Percentiles rank a stretch among this genome's conserved stretches.
phyloP scores from a whole-genome alignment of 2,329 filamentous ascomycete genomes.

The Harringtonia lauricola region DNA sequence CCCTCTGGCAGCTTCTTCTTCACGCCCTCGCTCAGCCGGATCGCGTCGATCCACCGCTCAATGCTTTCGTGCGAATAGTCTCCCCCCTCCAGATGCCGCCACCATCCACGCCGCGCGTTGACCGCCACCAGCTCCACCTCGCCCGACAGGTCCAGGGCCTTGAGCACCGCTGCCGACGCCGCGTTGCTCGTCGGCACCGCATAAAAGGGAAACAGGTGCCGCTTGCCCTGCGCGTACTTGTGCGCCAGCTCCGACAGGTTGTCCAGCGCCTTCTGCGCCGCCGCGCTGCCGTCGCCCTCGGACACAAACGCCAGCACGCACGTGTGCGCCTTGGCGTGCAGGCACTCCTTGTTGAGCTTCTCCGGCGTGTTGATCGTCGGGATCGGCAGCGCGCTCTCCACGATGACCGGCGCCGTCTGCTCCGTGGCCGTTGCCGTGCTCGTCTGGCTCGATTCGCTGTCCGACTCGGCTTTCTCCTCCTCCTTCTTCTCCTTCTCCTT shows the following conservation, averaged over 20 bases:
- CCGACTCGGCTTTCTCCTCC: constrained; percentile 9
- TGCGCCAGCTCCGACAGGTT: constrained; percentile 63
- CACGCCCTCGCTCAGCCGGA: constrained; percentile 75
- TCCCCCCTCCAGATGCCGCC: constrained; percentile 55
- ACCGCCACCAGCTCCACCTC: constrained; percentile 66
- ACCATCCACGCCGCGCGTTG: constrained; percentile 82
- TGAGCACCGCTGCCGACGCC: constrained; percentile 42
- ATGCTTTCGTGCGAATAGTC: constrained; percentile 49
- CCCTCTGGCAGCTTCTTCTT: constrained; percentile 65
- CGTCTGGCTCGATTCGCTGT: too few relatives aligned
- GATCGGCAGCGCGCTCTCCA: constrained; percentile 51
- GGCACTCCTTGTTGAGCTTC: constrained; percentile 58
- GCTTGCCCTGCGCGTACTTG: constrained; percentile 57
- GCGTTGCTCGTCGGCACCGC: constrained; percentile 52
- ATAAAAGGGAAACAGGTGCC: constrained; percentile 74
- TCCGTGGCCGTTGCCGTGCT: constrained; percentile 16
- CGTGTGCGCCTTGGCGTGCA: constrained; percentile 65
- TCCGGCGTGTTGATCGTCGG: constrained; percentile 51
- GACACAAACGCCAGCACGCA: constrained; percentile 72
- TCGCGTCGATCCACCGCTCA: constrained; percentile 82
- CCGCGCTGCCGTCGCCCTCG: constrained; percentile 26
- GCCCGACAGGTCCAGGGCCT: constrained; percentile 48
- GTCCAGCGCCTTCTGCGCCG: constrained; percentile 39
- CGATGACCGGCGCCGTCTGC: constrained; percentile 33
- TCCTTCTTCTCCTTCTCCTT: constrained; percentile 18